Evolutionary conservation across 2,329 filamentous ascomycete species (phyloP), one percentile per base, ranked within the genome.

Genomic region (Aspergillus carbonarius): DNA sequence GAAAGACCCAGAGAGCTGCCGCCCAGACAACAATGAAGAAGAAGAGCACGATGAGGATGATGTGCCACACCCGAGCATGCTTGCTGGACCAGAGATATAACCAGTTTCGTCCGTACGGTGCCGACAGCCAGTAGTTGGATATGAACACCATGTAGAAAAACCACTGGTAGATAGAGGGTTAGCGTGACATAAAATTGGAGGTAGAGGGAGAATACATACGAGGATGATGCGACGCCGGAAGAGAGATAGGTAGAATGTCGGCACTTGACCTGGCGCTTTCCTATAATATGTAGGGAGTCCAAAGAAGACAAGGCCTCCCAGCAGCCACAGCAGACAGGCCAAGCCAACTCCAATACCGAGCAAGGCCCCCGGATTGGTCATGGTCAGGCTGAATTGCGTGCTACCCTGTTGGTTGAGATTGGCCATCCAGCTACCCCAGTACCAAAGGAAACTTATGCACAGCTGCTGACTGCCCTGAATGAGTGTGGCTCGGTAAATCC

Each of bases 31-130:
- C 60, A 30, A 86, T 78, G 55, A 79, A 79, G 66, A 79, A 79
- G 9, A 71, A 55, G 5, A 74, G 49, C 15, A 76, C 68, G 2
- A 88, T 79, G 2, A 86, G 67, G n/a, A 82, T 73, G 49, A 88
- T 81, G 25, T 80, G 76, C 82, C 84, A 88, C 17, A 75, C 69
- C 3, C 81, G 78, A 2, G 83, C 82, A 64, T 84, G 80, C 32
- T 81, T 74, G 17, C 82, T 83, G 51, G 76, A 77, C 81, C 84
- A 88, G 12, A 88, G 79, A 13, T 54, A 89, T 32, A 77, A 75
- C 86, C 86, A 89, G 70, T 86, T 88, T 51, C 86, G 82, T 40
- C 86, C 86, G 65, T 87, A 88, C 1, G 83, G 85, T 0, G 86
- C 81, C 13, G 83, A 84, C 17, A 88, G 79, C 76, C 85, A 88